Conservation (phyloP, 75 land plant genomes). For the Pinus tabuliformis region DNA sequence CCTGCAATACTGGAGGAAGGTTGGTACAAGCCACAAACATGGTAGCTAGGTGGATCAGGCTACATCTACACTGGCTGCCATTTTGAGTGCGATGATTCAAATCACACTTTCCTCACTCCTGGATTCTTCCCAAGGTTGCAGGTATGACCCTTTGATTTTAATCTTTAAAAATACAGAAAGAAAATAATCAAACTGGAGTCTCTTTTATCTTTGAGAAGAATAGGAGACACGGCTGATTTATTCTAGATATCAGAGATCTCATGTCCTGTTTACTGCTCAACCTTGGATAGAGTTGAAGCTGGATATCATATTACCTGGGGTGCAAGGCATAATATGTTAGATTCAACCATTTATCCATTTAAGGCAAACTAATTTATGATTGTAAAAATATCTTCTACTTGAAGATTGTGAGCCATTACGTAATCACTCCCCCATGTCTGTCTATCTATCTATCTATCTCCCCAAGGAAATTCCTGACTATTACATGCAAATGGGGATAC, state of each 20-base stretch:
- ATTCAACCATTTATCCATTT: too few species aligned
- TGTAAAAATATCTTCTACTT: too few species aligned
- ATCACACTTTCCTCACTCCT: slow-evolving; percentile 58
- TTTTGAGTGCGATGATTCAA: slow-evolving; percentile 66
- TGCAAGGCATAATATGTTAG: too few species aligned
- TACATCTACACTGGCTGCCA: slow-evolving; percentile 53
- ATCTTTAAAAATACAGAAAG: background rate
- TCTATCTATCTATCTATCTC: too few species aligned
- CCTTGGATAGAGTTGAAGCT: background rate
- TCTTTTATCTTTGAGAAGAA: background rate
- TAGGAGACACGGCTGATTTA: background rate
- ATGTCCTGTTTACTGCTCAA: background rate
- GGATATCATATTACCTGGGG: too few species aligned
- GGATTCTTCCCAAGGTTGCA: slow-evolving; percentile 83
- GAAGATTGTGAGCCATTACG: too few species aligned
- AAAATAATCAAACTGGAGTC: background rate
- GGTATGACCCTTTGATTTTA: slow-evolving; percentile 26
- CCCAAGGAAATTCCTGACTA: too few species aligned
- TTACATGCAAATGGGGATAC: too few species aligned
- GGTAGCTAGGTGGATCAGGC: slow-evolving; percentile 30
- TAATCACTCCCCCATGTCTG: too few species aligned
- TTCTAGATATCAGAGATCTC: background rate
- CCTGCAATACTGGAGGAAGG: slow-evolving; percentile 62
- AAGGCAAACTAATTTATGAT: too few species aligned
- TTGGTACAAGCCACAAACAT: slow-evolving; percentile 33